Evolutionary conservation across 805 yeast genomes (phyloP).

Genomic region (Kuraishia ogatae): DNA sequence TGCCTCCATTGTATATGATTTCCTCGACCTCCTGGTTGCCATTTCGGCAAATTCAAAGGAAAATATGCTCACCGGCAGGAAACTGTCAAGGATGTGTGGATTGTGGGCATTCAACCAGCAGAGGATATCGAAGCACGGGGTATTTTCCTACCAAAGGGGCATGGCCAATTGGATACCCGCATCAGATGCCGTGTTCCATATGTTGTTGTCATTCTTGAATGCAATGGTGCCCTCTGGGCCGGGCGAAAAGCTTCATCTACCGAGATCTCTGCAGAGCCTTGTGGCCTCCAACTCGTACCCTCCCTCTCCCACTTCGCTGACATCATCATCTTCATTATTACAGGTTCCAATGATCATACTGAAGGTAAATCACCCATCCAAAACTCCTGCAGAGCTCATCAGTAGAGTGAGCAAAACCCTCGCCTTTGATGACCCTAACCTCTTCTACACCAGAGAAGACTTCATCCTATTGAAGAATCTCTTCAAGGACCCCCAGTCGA

Average conservation of each 20-base stretch:
- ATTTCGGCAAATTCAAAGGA: constrained; percentile 72
- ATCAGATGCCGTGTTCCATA: constrained; percentile 79
- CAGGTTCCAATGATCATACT: constrained; percentile 28
- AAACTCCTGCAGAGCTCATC: constrained; percentile 50
- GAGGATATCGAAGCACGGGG: constrained; percentile 25
- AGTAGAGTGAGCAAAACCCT: constrained; percentile 49
- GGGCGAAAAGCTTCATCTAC: constrained; percentile 43
- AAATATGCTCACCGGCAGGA: constrained; percentile 72
- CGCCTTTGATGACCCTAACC: constrained; percentile 59
- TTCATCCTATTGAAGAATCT: constrained; percentile 65
- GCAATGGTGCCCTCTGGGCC: constrained; percentile 64
- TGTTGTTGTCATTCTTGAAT: constrained; percentile 66
- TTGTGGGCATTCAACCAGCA: constrained; percentile 69
- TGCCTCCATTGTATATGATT: constrained; percentile 84
- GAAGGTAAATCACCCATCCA: constrained; percentile 31
- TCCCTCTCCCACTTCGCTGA: constrained; percentile 38
- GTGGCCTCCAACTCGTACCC: constrained; percentile 66
- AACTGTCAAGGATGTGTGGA: constrained; percentile 74
- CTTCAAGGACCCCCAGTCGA: constrained; percentile 48
- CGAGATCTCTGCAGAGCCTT: constrained; percentile 57
- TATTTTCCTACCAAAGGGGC: constrained; percentile 53
- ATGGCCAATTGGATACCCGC: constrained; percentile 71
- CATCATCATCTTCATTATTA: constrained; percentile 15
- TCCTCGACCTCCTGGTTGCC: constrained; percentile 70
- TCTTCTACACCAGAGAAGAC: constrained; percentile 70